Evolutionary conservation across 1,284 basidiomycete species (phyloP), one percentile per base, ranked within the genome.

Genomic region (Leccinum cinnamomeum): DNA sequence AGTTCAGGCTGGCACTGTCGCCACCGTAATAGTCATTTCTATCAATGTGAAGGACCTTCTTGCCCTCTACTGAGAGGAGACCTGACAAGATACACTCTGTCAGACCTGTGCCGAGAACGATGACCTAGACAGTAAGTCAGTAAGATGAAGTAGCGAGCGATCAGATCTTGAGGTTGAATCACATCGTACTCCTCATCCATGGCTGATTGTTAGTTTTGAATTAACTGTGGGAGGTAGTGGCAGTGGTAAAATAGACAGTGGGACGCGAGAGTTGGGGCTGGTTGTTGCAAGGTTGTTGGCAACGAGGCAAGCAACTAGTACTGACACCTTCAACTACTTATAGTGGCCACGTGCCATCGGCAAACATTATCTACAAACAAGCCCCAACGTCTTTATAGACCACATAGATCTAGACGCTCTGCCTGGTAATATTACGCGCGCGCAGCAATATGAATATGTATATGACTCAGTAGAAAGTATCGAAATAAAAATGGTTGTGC

Each of bases 11-110:
- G 59, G 97, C 97, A 75, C 94, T 95, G 75, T 98, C 97, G 64
- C 93, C 97, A 62, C 97, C 97, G 69, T 99, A 99, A 81, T 99
- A 99, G 79, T 98, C 95, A 75, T 98, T 98, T 68, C 97, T 85
- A 81, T 99, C 97, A 88, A 99, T 98, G 80, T 99, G 97, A 51
- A 99, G 88, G 68, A 99, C 97, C 83, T 99, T 99, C 85, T 99
- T 98, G 71, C 97, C 97, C 75, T 98, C 97, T 63, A 99, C 97
- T 33, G 97, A 99, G 70, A 99, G 85, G 75, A 96, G 83, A 67
- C 94, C 95, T 16, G 95, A 98, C 66, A 99, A 88, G 76, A 99
- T 96, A 81, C 97, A 99, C 79, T 99, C 97, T 60, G 97, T 97
- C 75, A 99, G 82, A 68, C 97, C 97, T 65, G 97, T 98, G 68